Evolutionary conservation across 306 rosid species (phyloP).

Genomic region (Dryas drummondii): DNA sequence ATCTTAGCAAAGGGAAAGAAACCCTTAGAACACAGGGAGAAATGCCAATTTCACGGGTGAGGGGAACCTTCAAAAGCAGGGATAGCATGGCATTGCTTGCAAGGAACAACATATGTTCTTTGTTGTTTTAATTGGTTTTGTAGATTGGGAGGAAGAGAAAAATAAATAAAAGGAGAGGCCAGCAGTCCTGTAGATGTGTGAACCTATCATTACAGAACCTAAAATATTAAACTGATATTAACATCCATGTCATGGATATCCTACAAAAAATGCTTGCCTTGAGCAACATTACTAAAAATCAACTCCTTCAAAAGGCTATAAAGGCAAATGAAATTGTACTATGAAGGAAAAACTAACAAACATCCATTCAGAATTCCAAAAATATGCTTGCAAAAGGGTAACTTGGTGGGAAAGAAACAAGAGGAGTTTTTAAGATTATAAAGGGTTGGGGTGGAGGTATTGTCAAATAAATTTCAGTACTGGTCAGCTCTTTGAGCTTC

Average conservation of each 20-base stretch:
- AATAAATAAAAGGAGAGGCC: background rate
- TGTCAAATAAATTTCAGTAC: too few relatives aligned
- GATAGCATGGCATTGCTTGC: background rate
- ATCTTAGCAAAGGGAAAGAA: background rate
- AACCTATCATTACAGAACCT: background rate
- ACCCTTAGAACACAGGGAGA: background rate
- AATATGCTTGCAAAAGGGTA: background rate
- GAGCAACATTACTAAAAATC: background rate
- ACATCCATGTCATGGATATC: background rate
- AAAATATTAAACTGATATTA: background rate
- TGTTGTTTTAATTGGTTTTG: background rate
- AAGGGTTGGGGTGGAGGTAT: too few relatives aligned
- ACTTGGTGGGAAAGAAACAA: too few relatives aligned
- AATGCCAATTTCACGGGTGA: background rate
- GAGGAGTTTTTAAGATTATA: too few relatives aligned
- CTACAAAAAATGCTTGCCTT: constrained; percentile 10
- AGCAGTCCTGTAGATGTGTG: background rate
- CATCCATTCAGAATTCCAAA: background rate
- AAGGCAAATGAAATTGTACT: background rate
- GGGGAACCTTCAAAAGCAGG: constrained; percentile 4
- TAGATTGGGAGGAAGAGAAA: constrained; percentile 3
- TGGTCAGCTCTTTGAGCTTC: too few relatives aligned
- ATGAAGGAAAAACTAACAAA: background rate
- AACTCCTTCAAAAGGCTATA: background rate
- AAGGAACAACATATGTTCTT: background rate